These are phyloP conservation scores for Helianthus annuus DNA, from an alignment of 129 eudicot species.

Conservation along the genomic window DNA sequence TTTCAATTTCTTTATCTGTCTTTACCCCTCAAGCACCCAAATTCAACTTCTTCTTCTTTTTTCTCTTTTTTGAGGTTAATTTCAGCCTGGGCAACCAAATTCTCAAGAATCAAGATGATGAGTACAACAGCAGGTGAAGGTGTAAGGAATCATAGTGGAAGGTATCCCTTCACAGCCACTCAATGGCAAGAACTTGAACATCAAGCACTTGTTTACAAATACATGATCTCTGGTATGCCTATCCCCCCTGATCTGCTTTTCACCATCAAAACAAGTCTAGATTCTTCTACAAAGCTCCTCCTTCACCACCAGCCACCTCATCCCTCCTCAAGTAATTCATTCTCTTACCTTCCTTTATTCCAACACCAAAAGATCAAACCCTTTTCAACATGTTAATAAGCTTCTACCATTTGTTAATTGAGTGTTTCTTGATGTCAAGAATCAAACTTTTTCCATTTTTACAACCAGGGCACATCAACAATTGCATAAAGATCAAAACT, in stretches of 20 bases:
- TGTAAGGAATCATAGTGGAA: conserved; percentile 29
- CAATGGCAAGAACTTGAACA: conserved; percentile 97
- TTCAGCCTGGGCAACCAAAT: no score
- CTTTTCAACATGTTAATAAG: not conserved
- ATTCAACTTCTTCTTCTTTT: not conserved
- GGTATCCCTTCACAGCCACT: conserved; percentile 74
- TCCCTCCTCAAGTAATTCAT: conserved; percentile 32
- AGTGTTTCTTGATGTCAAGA: not conserved
- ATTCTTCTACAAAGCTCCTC: conserved; percentile 66
- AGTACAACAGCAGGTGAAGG: conserved; percentile 25
- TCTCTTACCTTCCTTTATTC: not conserved
- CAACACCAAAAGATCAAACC: not conserved
- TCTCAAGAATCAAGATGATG: conserved; percentile 43
- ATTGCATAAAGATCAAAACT: conserved; percentile 3
- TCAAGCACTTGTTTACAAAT: conserved; percentile 87
- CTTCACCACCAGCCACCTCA: conserved; percentile 65
- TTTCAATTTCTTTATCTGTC: conserved; percentile 12
- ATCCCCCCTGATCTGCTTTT: conserved; percentile 89
- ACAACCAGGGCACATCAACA: not conserved
- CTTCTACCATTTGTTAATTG: not conserved
- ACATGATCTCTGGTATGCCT: conserved; percentile 87
- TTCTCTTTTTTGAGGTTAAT: not conserved
- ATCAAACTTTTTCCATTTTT: not conserved
- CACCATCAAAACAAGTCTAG: conserved; percentile 71
- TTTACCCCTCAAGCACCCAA: not conserved